These are phyloP conservation scores for Penicillium palitans DNA, from an alignment of 2,329 filamentous ascomycete species.

Conservation along the genomic window DNA sequence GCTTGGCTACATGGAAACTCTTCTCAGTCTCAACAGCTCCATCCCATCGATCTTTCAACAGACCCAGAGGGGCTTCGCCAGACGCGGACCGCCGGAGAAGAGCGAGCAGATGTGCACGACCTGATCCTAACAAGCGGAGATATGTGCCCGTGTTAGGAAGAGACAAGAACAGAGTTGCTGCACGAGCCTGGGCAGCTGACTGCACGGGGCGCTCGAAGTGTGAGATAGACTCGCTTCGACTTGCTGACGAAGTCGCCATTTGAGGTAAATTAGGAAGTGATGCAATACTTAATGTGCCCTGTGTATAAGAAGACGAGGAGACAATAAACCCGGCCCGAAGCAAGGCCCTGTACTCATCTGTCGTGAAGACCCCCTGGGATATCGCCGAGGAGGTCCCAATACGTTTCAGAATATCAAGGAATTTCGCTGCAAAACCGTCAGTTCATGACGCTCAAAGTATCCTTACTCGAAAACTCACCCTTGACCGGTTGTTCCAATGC, in stretches of 20 bases:
- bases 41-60: constrained; percentile 63
- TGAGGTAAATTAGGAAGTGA: constrained; percentile 37
- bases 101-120: constrained; percentile 55
- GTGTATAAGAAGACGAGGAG: constrained; percentile 45
- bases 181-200: constrained; percentile 25
- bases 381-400: constrained; percentile 52
- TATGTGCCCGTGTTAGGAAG: constrained; percentile 62
- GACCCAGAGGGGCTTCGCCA: constrained; percentile 54
- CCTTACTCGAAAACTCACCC: constrained; percentile 25
- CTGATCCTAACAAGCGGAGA: constrained; percentile 56
- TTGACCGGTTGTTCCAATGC: constrained; percentile 38
- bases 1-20: constrained; percentile 51
- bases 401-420: constrained; percentile 48
- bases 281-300: constrained; percentile 46
- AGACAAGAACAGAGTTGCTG: constrained; percentile 51
- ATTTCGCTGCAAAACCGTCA: constrained; percentile 45
- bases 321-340: constrained; percentile 58
- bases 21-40: constrained; percentile 55
- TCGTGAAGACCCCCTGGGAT: constrained; percentile 46
- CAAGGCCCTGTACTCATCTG: constrained; percentile 51
- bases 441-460: neutral
- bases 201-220: constrained; percentile 18
- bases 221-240: constrained; percentile 25
- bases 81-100: constrained; percentile 55
- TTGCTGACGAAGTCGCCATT: constrained; percentile 26